These are phyloP conservation scores for Filosporella fistucella DNA, from an alignment of 495 filamentous ascomycete genomes.

Conservation along the genomic window DNA sequence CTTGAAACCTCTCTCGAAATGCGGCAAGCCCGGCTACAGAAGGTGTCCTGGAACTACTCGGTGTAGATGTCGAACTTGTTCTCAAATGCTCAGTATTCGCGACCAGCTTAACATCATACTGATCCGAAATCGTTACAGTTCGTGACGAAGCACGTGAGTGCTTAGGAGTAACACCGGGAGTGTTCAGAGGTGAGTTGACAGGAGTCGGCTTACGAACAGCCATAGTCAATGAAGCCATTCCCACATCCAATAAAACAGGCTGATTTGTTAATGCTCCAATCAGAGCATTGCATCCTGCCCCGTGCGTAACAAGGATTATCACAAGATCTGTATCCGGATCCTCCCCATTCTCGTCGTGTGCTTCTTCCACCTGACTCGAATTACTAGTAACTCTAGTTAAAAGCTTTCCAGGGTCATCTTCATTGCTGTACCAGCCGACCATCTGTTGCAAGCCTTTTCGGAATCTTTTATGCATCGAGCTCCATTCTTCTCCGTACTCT, in stretches of 20 bases:
- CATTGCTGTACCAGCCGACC: conserved; percentile 70
- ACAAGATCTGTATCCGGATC: conserved; percentile 62
- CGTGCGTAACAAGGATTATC: conserved; percentile 90
- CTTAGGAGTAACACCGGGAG: conserved; percentile 23
- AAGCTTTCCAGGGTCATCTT: conserved; percentile 21
- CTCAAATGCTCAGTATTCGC: conserved; percentile 81
- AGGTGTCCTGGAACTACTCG: conserved; percentile 18
- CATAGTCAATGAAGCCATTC: conserved; percentile 86
- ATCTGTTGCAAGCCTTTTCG: conserved; percentile 69
- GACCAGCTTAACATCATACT: conserved; percentile 72
- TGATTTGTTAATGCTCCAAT: conserved; percentile 87
- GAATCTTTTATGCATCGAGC: conserved; percentile 86
- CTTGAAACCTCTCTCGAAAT: conserved; percentile 15
- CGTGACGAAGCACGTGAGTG: conserved; percentile 32
- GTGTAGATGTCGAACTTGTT: conserved; percentile 32
- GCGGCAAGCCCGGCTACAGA: conserved; percentile 19
- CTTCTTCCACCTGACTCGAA: background rate
- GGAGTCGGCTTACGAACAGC: conserved; percentile 59
- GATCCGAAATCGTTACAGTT: conserved; percentile 37
- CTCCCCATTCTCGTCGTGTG: conserved; percentile 17
- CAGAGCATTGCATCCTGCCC: conserved; percentile 95
- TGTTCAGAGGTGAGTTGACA: conserved; percentile 24
- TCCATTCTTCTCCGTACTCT: conserved; percentile 90
- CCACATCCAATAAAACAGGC: conserved; percentile 83
- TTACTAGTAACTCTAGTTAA: conserved; percentile 19